A percentile compares a stretch with the other conserved stretches of the same genome.
phyloP scores from a whole-genome alignment of 2,329 filamentous ascomycete genomes.

The Penicillium sp. region DNA sequence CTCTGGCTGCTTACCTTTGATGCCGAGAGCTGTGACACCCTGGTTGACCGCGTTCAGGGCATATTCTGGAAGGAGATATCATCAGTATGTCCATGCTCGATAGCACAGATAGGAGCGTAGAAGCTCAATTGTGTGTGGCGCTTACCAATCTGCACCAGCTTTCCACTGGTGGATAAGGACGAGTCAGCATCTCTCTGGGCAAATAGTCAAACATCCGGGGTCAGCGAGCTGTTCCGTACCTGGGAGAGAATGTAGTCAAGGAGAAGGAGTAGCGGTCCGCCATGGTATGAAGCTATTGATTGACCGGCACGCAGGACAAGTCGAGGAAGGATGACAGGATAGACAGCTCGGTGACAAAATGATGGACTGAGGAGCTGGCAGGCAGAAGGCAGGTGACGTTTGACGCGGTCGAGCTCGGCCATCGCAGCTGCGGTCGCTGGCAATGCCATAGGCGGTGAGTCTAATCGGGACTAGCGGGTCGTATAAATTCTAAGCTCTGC shows the following conservation, averaged over 20 bases:
- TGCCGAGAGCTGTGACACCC: slow-evolving; percentile 94
- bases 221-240: slow-evolving; percentile 43
- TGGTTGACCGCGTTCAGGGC: slow-evolving; percentile 98
- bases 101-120: not conserved
- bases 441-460: slow-evolving; percentile 22
- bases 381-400: slow-evolving; percentile 30
- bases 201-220: slow-evolving; percentile 6
- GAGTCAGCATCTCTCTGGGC: slow-evolving; percentile 40
- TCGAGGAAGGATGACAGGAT: slow-evolving; percentile 8
- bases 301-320: slow-evolving; percentile 11
- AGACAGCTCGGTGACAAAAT: too few species aligned
- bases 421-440: slow-evolving; percentile 31
- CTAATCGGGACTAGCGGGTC: slow-evolving; percentile 11
- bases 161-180: slow-evolving; percentile 59
- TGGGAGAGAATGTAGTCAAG: slow-evolving; percentile 97
- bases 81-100: slow-evolving; percentile 13
- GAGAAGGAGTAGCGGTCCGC: slow-evolving; percentile 99
- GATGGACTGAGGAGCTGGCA: slow-evolving; percentile 9
- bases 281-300: slow-evolving; percentile 51
- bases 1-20: slow-evolving; percentile 66
- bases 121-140: not conserved
- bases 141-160: slow-evolving; percentile 95
- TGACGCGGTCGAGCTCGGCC: slow-evolving; percentile 19
- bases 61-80: slow-evolving; percentile 63
- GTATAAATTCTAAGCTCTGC: slow-evolving; percentile 3